These are phyloP conservation scores for Ciborinia camelliae DNA, from an alignment of 2,329 filamentous ascomycete genomes.

Conservation along the genomic window DNA sequence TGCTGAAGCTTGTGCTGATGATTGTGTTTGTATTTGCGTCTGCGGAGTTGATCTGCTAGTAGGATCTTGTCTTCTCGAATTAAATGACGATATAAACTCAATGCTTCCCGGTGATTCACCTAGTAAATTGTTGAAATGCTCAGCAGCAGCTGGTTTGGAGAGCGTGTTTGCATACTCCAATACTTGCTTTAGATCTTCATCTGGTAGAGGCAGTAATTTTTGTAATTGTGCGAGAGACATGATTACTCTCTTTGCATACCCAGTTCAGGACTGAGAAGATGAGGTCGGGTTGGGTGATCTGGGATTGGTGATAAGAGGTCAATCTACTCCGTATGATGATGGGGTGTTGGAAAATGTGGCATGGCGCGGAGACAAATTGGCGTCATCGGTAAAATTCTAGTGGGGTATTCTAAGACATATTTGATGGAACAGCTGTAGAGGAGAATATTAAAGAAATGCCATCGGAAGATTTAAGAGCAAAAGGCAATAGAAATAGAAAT, in stretches of 20 bases:
- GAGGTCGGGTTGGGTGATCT: background rate
- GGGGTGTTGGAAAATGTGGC: background rate
- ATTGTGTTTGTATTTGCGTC: slow-evolving; percentile 6
- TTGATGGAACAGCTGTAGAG: too few relatives aligned
- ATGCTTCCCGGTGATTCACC: slow-evolving; percentile 76
- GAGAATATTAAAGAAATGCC: background rate
- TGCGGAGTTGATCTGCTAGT: slow-evolving; percentile 18
- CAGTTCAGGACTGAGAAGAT: background rate
- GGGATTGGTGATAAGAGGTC: background rate
- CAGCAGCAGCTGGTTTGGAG: slow-evolving; percentile 71
- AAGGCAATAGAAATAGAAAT: too few relatives aligned
- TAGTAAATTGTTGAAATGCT: slow-evolving; percentile 83
- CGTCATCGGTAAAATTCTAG: background rate
- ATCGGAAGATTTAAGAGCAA: too few relatives aligned
- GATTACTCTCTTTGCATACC: background rate
- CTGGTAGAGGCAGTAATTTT: slow-evolving; percentile 77
- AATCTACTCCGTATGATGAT: too few relatives aligned
- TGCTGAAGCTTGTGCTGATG: slow-evolving; percentile 16
- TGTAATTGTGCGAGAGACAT: slow-evolving; percentile 65
- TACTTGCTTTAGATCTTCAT: slow-evolving; percentile 79
- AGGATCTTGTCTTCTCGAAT: slow-evolving; percentile 57
- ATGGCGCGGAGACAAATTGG: background rate
- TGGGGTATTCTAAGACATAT: background rate
- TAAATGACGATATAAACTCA: slow-evolving; percentile 72
- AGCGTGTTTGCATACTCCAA: slow-evolving; percentile 77